These are phyloP conservation scores for Angophora floribunda DNA, from an alignment of 345 rosid genomes.

Conservation along the genomic window DNA sequence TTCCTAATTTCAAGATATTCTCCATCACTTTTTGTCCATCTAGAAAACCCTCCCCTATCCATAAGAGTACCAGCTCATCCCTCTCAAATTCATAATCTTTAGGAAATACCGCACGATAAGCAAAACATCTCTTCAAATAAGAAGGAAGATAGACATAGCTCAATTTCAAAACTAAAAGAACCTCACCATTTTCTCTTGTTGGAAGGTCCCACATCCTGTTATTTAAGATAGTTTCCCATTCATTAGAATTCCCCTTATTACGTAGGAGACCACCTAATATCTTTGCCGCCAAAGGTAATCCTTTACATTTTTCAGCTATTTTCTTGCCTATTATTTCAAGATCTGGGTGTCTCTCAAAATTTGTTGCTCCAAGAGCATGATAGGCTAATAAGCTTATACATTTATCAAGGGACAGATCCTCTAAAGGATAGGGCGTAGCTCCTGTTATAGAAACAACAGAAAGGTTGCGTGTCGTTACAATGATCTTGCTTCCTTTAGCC, in stretches of 20 bases:
- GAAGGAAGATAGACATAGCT: too few species aligned
- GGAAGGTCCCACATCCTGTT: not conserved
- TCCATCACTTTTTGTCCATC: accelerated
- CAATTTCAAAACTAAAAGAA: too few species aligned
- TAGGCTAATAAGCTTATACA: not conserved
- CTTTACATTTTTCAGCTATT: too few species aligned
- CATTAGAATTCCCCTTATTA: accelerated
- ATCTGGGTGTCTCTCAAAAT: too few species aligned
- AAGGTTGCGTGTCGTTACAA: not conserved
- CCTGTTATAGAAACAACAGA: accelerated
- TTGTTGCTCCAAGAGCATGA: not conserved
- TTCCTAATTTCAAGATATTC: not conserved
- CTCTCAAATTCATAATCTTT: not conserved
- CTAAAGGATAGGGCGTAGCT: not conserved
- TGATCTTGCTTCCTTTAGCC: not conserved
- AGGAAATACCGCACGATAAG: not conserved
- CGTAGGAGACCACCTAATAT: not conserved
- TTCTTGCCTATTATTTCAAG: too few species aligned
- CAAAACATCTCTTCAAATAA: too few species aligned
- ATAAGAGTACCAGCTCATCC: accelerated
- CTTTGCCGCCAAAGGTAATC: too few species aligned
- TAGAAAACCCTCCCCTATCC: too few species aligned
- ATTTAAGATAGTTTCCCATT: not conserved
- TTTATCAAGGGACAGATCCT: not conserved
- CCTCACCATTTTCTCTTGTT: too few species aligned